Base-by-base conservation (phyloP, 23 red algal genomes). In the Gracilaria domingensis region DNA sequence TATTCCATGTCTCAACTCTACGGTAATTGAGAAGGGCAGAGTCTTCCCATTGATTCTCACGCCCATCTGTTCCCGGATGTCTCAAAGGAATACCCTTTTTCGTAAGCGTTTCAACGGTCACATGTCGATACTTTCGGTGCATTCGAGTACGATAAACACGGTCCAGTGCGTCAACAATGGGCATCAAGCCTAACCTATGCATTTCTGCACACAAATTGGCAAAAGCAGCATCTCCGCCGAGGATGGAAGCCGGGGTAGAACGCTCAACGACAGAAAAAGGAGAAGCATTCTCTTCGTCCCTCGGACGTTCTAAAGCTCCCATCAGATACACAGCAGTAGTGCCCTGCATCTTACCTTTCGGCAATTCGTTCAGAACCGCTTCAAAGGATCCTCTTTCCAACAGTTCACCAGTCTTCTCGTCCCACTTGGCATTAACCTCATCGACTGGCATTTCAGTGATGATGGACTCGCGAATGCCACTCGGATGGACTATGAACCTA, bases 31-130 rank as follows among this genome's bases (percentile, higher is more conserved):
- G 88, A 35, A 99, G 79, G 20, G 89, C 94, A 36, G 97, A 90
- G 36, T 99, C 93, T 61, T 96, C 93, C 97, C 97, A 99, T 64
- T 96, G 94, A 37, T 95, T 89, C 61, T 96, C 93, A 14, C 94
- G 84, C 4, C 94, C 94, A 93, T 99, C 97, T 3, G 97, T 99
- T 24, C 97, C 97, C 4, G 97, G 94, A 83, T 99, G 97, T 32
- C 94, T 87, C 24, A 96, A 42, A 30, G 90, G 93, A 83, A 95
- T 87, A 14, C 94, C 93, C 53, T 89, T 82, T 11, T 66, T 54
- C 54, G 89, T 92, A 11, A 93, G 66, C 12, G 94, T 96, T 67
- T 93, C 83, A 50, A 99, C 97, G 20, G 79, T 86, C 29, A 95
- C 66, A 30, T 83, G 83, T 18, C 93, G 78, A 67, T 99, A 99